Evolutionary conservation across 306 rosid genomes (phyloP), one percentile per base, ranked within the genome.

Genomic region (Quercus mongolica): DNA sequence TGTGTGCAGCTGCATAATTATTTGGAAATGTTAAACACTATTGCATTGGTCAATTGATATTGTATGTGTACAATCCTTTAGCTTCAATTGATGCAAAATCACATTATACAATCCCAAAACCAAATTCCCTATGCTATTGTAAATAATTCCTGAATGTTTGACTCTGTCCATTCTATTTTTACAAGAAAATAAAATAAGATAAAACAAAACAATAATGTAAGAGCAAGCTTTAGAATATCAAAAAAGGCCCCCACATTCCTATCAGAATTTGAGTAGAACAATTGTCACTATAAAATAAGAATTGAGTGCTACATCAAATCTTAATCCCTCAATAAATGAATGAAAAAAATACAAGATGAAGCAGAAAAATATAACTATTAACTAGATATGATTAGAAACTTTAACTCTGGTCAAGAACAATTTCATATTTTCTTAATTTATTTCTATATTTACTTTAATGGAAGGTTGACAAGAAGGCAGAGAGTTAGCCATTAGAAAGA

Each of bases 1-100:
- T 0, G 94, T 78, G 80, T 90, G 92, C 79, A 92, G 57, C 99
- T 94, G 92, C 88, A 89, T 44, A 41, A 35, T 61, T 64, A 51
- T 31, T 38, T 38, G 62, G 28, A 76, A 81, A 77, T 68, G 61
- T 85, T 67, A 83, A 73, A 61, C 18, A 56, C 23, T 51, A 62
- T 86, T n/a, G 72, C 11, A 71, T 30, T 77, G 30, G 64, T n/a
- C 74, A 31, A n/a, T 56, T 57, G 54, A 49, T 49, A 49, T 49
- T 10, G 54, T 35, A 35, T 31, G 25, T 35, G 38, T 18, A 8
- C n/a, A 11, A 33, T 67, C 51, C 52, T 35, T 35, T 67, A 19
- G 26, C 72, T 67, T 67, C 23, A 2, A 33, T 4, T 33, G 15
- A 67, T 18, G 26, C 52, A 67, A 67, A 19, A 67, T 67, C 5